Evolutionary conservation across 2,329 filamentous ascomycete species (phyloP).

Genomic region (Rhinocladiella mackenziei): DNA sequence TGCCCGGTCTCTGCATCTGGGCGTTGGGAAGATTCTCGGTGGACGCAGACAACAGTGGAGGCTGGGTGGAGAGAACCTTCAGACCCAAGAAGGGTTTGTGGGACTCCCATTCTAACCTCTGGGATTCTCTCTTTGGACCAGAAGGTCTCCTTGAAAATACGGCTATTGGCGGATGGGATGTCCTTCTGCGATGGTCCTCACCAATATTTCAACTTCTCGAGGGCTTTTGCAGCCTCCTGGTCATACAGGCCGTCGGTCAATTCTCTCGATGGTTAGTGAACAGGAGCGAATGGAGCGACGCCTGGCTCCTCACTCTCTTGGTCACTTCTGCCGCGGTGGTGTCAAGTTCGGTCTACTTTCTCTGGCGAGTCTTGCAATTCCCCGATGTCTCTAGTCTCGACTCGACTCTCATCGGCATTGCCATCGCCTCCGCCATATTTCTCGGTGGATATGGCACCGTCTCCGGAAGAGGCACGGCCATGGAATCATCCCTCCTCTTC

Average conservation of each 20-base stretch:
- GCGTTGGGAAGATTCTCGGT: conserved; percentile 91
- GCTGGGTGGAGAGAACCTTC: conserved; percentile 80
- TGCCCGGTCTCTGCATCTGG: conserved; percentile 88
- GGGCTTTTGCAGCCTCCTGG: conserved; percentile 91
- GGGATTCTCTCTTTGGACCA: conserved; percentile 83
- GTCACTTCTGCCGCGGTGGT: conserved; percentile 87
- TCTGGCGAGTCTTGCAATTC: conserved; percentile 92
- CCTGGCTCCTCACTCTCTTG: conserved; percentile 90
- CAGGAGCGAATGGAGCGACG: conserved; percentile 78
- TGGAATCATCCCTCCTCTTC: conserved; percentile 91
- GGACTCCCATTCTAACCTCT: conserved; percentile 57
- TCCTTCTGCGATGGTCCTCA: conserved; percentile 79
- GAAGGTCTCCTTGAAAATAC: conserved; percentile 75
- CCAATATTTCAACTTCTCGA: conserved; percentile 92
- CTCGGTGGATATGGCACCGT: conserved; percentile 91
- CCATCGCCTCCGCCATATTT: conserved; percentile 88
- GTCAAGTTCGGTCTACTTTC: conserved; percentile 89
- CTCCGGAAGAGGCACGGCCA: conserved; percentile 87
- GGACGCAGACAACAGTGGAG: conserved; percentile 66
- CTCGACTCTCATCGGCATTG: conserved; percentile 84
- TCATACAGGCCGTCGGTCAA: conserved; percentile 92
- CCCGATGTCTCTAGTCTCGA: conserved; percentile 90
- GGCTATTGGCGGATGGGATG: conserved; percentile 84
- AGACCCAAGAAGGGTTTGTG: conserved; percentile 55
- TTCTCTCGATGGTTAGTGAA: conserved; percentile 95